These are phyloP conservation scores for Tolypocladium nubicola DNA, from an alignment of 2,329 filamentous ascomycete genomes.

Conservation along the genomic window DNA sequence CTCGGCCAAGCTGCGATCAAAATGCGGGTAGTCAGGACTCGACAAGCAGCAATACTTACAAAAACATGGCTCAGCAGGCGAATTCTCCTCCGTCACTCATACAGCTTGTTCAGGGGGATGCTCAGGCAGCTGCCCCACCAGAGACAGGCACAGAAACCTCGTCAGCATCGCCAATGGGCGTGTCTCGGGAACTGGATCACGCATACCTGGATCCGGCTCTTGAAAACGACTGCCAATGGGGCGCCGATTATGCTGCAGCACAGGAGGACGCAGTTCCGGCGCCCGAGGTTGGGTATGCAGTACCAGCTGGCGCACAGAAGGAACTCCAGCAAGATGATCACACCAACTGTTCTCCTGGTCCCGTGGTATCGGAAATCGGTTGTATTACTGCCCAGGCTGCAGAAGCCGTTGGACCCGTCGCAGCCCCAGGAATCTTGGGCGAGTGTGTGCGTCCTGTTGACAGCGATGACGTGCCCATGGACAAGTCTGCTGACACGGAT, in stretches of 20 bases:
- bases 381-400: not conserved
- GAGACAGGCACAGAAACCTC: not conserved
- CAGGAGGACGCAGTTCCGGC: too few relatives aligned
- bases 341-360: not conserved
- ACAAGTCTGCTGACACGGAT: not conserved
- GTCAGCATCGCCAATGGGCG: not conserved
- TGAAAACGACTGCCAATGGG: not conserved
- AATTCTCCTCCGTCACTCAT: too few relatives aligned
- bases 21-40: not conserved
- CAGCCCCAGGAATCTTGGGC: not conserved
- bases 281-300: not conserved
- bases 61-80: too few relatives aligned
- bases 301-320: not conserved
- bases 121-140: not conserved
- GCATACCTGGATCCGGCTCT: not conserved
- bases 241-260: not conserved
- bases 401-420: too few relatives aligned
- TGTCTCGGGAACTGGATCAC: not conserved
- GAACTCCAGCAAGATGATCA: not conserved
- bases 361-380: not conserved
- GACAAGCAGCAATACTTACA: too few relatives aligned
- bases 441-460: not conserved
- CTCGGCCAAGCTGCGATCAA: not conserved
- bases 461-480: not conserved
- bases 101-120: too few relatives aligned